phyloP scores from a whole-genome alignment of 1,284 basidiomycete genomes.

The Sporisorium sorghi region DNA sequence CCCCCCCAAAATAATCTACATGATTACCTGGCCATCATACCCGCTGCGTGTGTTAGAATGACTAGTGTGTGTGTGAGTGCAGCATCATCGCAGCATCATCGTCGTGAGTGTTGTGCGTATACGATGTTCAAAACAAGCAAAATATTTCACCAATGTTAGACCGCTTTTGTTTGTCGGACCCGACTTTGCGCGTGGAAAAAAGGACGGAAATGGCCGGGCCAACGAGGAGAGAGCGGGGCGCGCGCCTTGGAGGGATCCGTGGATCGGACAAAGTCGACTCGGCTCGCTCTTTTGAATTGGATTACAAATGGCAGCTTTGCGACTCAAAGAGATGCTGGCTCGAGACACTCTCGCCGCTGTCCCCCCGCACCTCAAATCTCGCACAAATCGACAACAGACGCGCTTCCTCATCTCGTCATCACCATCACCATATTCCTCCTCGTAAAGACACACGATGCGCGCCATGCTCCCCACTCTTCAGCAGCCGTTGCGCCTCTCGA shows the following conservation, averaged over 20 bases:
- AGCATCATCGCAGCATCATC: background rate
- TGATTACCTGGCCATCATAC: slow-evolving; percentile 39
- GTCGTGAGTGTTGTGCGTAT: too few relatives aligned
- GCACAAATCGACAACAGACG: background rate
- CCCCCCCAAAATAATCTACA: slow-evolving; percentile 51
- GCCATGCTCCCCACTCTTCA: slow-evolving; percentile 44
- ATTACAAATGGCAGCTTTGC: slow-evolving; percentile 34
- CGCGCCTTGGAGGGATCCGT: slow-evolving; percentile 1
- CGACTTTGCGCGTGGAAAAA: slow-evolving; percentile 1
- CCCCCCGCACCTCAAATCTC: slow-evolving; percentile 14
- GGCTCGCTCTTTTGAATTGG: background rate
- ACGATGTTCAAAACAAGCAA: too few relatives aligned
- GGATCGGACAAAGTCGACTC: slow-evolving; percentile 31
- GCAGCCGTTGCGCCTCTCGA: slow-evolving; percentile 55
- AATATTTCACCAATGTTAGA: background rate
- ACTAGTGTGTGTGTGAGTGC: background rate
- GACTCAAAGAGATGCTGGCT: too few relatives aligned
- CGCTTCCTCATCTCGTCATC: slow-evolving; percentile 3
- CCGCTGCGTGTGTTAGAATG: background rate
- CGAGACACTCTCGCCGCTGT: slow-evolving; percentile 1
- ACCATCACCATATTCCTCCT: background rate
- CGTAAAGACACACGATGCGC: slow-evolving; percentile 26
- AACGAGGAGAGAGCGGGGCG: slow-evolving; percentile 16
- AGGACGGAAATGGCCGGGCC: slow-evolving; percentile 43
- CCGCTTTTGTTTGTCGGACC: background rate